Evolutionary conservation across 371 early-diverging fungal species (phyloP), one percentile per base, ranked within the genome.

Genomic region (Syncephalastrum sp.): DNA sequence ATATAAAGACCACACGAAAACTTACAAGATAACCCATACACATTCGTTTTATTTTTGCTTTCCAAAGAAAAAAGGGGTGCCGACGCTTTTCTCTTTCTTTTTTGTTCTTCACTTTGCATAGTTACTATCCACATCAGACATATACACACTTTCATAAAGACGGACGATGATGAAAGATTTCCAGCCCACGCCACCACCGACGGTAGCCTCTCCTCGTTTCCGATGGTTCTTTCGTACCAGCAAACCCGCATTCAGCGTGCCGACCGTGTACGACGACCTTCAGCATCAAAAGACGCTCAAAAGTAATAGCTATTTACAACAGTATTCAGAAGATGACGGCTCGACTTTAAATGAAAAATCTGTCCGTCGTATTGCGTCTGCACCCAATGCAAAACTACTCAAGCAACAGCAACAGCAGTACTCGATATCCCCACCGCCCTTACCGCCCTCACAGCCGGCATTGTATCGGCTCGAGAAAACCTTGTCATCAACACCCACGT

Each of bases 351-450:
- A 42, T 27, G 52, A 64, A 29, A 64, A 59, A 38, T 46, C 66
- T 38, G 66, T 76, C 29, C 70, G 73, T 27, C 59, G 76, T 25
- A 72, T 67, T 42, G 69, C 73, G 15, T 77, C 77, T 13, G 65
- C 69, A 17, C 77, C 77, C 5, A 77, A 72, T 59, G 61, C 68
- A 14, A 60, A 60, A 27, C 46, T 53, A n/a, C 50, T 50, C 19
- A 25, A 53, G 33, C 27, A 27, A 10, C 47, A 52, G 25, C 27
- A 46, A 13, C 68, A 72, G 38, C 58, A 68, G 17, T 47, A 42
- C 12, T 21, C 53, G 13, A 54, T 50, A 5, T 49, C 63, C 8
- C 53, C 49, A 14, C 53, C 25, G 47, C 48, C 54, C 38, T 33
- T 33, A 33, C 38, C 38, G 38, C 38, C 38, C 38, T 33, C 38